Evolutionary conservation across 441 rosid species (phyloP), one percentile per base, ranked within the genome.

Genomic region (Syzygium syzygioides): DNA sequence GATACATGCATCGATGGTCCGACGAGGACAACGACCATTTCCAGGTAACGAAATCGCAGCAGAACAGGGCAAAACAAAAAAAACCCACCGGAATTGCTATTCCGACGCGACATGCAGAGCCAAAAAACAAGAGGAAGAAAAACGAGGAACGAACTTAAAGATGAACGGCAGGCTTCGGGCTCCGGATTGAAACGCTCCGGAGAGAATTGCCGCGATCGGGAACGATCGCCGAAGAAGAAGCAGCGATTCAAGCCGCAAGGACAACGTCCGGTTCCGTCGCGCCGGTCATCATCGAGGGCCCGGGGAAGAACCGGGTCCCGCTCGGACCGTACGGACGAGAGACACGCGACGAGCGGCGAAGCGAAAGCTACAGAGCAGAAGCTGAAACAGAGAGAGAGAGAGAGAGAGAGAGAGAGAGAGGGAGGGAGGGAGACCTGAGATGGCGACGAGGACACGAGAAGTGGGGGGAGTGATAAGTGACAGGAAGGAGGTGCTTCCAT

Each of bases 121-220:
- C 0, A 12, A 45, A 41, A 76, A 76, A 18, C 2, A 8, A 10
- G 37, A 19, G 0, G 20, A 9, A 10, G 1, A 9, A 20, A 37
- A 34, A 19, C 37, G 50, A 19, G 15, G 1, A 20, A 71, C 50
- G 80, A 37, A 12, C 28, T 10, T 41, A 37, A 71, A 0, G 52
- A 37, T 0, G 83, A 37, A 23, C 76, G 8, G 15, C 83, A 0
- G 17, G 1, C 2, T 76, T 25, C 83, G 50, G 83, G 0, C 52
- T 37, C 7, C 52, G 28, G 18, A 37, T 37, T 4, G 23, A 76
- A 45, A 76, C 52, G 83, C 23, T 37, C 52, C 45, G 19, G 79
- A 32, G 5, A 17, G 6, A 34, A 37, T 3, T 20, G 14, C 41
- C 7, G 52, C 83, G 9, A 20, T 37, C 83, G 50, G 50, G 25